Evolutionary conservation across 225 moss, liverwort and hornwort species (phyloP).

Genomic region (Antitrichia curtipendula): DNA sequence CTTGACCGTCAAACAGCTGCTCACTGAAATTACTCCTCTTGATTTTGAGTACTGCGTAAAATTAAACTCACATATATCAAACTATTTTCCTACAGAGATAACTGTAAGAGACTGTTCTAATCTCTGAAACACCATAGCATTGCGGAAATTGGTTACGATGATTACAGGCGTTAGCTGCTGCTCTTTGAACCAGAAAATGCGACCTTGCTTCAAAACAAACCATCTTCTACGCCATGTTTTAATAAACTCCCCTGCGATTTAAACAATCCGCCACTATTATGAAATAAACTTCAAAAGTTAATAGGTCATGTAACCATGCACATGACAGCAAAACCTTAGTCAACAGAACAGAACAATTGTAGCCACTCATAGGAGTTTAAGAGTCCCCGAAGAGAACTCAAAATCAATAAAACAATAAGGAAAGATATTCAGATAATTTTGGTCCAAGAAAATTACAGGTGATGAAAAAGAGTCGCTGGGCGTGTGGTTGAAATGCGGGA

Average conservation of each 20-base stretch:
- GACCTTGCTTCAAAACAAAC: constrained; percentile 95
- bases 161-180: constrained; percentile 43
- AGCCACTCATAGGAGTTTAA: not conserved
- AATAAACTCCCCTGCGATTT: constrained; percentile 52
- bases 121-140: not conserved
- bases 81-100: not conserved
- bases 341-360: not conserved
- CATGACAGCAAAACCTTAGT: not conserved
- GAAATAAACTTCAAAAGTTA: not conserved
- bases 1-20: constrained; percentile 87
- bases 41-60: constrained; percentile 54
- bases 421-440: not conserved
- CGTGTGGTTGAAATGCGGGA: not conserved
- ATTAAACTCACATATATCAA: not conserved
- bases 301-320: not conserved
- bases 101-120: not conserved
- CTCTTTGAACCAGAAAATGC: constrained; percentile 98
- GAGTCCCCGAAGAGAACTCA: not conserved
- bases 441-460: not conserved
- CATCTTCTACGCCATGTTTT: constrained; percentile 91
- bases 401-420: not conserved
- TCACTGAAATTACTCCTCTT: constrained; percentile 73
- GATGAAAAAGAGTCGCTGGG: not conserved
- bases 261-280: not conserved
- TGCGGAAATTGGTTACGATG: not conserved